Conservation (phyloP, 208 protist species). For the Trypanosoma theileri region DNA sequence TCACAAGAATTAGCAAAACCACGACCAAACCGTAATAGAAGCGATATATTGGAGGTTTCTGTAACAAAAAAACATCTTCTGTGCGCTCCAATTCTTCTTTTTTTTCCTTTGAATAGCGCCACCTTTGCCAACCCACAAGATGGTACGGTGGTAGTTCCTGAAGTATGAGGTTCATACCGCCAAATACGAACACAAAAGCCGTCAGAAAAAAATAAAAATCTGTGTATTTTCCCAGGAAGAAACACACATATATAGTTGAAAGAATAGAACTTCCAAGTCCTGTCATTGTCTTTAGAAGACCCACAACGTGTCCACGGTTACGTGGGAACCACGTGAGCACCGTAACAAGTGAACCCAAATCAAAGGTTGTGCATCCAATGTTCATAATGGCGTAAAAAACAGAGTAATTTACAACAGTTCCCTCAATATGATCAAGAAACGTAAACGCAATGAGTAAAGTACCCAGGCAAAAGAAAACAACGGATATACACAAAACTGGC, state of each 20-base stretch:
- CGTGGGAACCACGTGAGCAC: slow-evolving; percentile 54
- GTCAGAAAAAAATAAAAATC: slow-evolving; percentile 59
- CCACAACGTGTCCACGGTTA: slow-evolving; percentile 46
- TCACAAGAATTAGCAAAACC: slow-evolving; percentile 51
- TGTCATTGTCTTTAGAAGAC: slow-evolving; percentile 51
- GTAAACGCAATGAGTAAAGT: slow-evolving; percentile 33
- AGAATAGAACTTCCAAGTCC: slow-evolving; percentile 46
- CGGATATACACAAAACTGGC: slow-evolving; percentile 18
- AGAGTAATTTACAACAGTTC: slow-evolving; percentile 31
- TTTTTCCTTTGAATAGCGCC: slow-evolving; percentile 35
- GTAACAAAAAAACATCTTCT: slow-evolving; percentile 53
- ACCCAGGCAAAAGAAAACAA: slow-evolving; percentile 40
- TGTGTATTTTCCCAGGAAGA: slow-evolving; percentile 46
- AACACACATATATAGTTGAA: slow-evolving; percentile 48
- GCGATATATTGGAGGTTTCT: slow-evolving; percentile 57
- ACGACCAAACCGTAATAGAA: slow-evolving; percentile 57
- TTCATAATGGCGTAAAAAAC: slow-evolving; percentile 52
- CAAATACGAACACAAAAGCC: slow-evolving; percentile 36
- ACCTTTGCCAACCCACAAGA: slow-evolving; percentile 48
- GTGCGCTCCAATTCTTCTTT: slow-evolving; percentile 28
- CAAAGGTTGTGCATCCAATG: slow-evolving; percentile 44
- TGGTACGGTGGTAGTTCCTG: slow-evolving; percentile 63
- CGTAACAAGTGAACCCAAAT: slow-evolving; percentile 35
- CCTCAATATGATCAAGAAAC: slow-evolving; percentile 34
- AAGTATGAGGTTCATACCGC: slow-evolving; percentile 43